These are phyloP conservation scores for Thozetella sp. DNA, from an alignment of 495 filamentous ascomycete species.

Conservation along the genomic window DNA sequence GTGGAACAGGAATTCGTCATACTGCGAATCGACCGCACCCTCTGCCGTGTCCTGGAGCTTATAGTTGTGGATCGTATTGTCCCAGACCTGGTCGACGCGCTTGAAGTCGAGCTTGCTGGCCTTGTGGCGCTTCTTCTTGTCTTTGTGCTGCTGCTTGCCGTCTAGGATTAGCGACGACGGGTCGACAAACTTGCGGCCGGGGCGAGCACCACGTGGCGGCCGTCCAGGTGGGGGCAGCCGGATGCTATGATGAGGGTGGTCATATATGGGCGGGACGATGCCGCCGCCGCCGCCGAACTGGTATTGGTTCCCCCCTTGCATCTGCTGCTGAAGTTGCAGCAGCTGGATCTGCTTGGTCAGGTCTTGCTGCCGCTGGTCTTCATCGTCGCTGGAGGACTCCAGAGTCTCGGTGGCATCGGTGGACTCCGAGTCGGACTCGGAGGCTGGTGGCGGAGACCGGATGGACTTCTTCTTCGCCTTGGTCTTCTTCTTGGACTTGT, in stretches of 20 bases:
- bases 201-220: constrained; percentile 8
- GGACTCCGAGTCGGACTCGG: constrained; percentile 37
- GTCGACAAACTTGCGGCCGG: constrained; percentile 14
- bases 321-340: constrained; percentile 20
- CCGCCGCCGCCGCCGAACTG: constrained; percentile 12
- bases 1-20: constrained; percentile 85
- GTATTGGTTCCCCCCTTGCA: constrained; percentile 24
- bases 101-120: constrained; percentile 76
- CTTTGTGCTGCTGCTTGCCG: constrained; percentile 41
- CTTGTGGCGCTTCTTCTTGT: constrained; percentile 51
- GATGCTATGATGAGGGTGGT: constrained; percentile 4
- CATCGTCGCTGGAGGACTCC: constrained; percentile 16
- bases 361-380: constrained; percentile 12
- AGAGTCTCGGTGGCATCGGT: neutral
- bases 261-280: constrained; percentile 12
- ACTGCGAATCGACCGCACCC: constrained; percentile 70
- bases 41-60: constrained; percentile 81
- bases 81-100: constrained; percentile 84
- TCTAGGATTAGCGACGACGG: constrained; percentile 26
- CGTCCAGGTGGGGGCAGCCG: constrained; percentile 1
- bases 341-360: constrained; percentile 26
- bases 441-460: constrained; percentile 20
- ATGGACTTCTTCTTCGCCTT: constrained; percentile 22
- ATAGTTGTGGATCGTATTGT: constrained; percentile 78
- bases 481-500: constrained; percentile 40